These are phyloP conservation scores for Heterobasidion parviporum DNA, from an alignment of 1,284 basidiomycete species.

Conservation along the genomic window DNA sequence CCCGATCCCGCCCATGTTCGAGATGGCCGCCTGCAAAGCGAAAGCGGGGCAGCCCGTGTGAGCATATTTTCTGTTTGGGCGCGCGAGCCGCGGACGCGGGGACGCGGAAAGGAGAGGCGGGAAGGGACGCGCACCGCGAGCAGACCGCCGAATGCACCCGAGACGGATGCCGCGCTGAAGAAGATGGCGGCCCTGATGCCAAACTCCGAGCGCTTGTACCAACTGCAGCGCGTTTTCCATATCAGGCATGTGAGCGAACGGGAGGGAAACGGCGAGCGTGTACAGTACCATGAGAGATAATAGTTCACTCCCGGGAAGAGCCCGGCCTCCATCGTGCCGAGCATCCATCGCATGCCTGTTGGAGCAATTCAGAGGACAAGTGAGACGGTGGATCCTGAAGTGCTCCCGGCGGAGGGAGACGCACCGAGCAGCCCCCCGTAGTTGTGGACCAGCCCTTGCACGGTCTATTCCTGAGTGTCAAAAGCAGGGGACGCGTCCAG, in stretches of 20 bases:
- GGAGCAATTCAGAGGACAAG: background rate
- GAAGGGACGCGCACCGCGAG: conserved; percentile 1
- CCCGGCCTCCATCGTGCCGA: conserved; percentile 28
- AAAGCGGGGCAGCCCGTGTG: conserved; percentile 10
- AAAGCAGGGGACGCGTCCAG: background rate
- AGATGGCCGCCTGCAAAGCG: conserved; percentile 57
- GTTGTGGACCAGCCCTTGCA: conserved; percentile 22
- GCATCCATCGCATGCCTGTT: conserved; percentile 23
- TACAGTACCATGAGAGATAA: conserved; percentile 26
- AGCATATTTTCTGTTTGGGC: background rate
- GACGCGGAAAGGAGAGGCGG: background rate
- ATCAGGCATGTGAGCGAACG: background rate
- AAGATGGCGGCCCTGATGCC: conserved; percentile 61
- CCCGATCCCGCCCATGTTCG: conserved; percentile 60
- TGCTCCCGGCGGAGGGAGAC: background rate
- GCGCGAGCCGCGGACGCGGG: background rate
- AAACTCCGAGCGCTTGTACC: conserved; percentile 56
- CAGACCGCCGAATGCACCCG: conserved; percentile 56
- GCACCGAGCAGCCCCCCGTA: conserved; percentile 23
- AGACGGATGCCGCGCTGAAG: conserved; percentile 62
- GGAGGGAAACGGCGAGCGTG: background rate
- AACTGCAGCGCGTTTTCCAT: conserved; percentile 12
- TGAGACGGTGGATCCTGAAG: background rate
- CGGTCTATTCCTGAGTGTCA: conserved; percentile 13
- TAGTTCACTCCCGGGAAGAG: conserved; percentile 30